Evolutionary conservation across 2,329 filamentous ascomycete genomes (phyloP), one percentile per base, ranked within the genome.

Genomic region (Phyllosticta citriasiana): DNA sequence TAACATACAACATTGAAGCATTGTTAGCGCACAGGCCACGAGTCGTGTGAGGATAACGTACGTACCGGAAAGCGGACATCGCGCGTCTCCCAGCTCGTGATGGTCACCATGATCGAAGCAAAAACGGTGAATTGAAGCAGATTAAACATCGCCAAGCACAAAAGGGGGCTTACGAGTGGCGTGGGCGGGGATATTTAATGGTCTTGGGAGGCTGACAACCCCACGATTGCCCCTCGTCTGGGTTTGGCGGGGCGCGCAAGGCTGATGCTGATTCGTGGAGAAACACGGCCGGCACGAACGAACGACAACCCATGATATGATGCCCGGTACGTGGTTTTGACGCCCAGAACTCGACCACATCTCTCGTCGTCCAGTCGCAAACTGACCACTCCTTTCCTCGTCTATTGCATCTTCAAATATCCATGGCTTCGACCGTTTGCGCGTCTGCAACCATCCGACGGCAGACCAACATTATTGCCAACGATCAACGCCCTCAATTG

Each of bases 1-100:
- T 84, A 22, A 1, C 19, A 22, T 22, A 35, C 25, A 9, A n/a
- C n/a, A n/a, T n/a, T n/a, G n/a, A n/a, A 40, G 54, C 50, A 25
- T 62, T 35, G 55, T 4, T 12, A 22, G 8, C 30, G 19, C 51
- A 35, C 33, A 33, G 51, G 53, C 55, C 14, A 12, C 24, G 12
- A 14, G 52, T 25, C 54, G 10, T 53, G 24, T 2, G 16, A 24
- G n/a, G 3, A 1, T 10, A 58, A 66, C 74, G 57, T 68, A 78
- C 76, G 57, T 68, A 78, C 76, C 35, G 78, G 78, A 65, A 80
- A 80, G 63, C 78, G 73, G 55, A 80, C 76, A 73, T 80, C 78
- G 66, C 74, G 73, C 63, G 78, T 80, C 65, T 77, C 76, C 27
- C 71, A 66, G 35, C 70, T 67, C 24, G 76, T 79, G 59, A 80